phyloP scores from a whole-genome alignment of 2,329 filamentous ascomycete genomes.

The Calonectria pseudoreteaudii region DNA sequence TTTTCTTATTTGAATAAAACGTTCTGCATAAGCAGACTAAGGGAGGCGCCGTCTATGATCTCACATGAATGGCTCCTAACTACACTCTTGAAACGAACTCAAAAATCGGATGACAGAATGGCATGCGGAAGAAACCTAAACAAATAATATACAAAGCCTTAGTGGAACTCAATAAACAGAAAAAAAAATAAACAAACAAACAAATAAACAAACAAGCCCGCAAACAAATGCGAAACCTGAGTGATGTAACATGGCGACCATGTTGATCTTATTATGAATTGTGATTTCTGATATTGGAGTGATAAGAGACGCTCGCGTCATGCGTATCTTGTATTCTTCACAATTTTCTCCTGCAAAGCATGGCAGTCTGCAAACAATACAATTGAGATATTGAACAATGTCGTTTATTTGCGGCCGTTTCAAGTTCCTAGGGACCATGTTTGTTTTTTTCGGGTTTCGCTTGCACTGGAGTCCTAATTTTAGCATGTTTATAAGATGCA shows the following conservation, averaged over 20 bases:
- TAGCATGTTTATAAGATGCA: background rate
- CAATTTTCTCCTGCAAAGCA: background rate
- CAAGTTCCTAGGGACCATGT: background rate
- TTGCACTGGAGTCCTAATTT: background rate
- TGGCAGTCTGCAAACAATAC: background rate
- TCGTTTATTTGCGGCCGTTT: background rate
- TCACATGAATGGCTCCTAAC: background rate
- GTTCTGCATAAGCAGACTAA: background rate
- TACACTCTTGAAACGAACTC: background rate
- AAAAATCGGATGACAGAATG: background rate
- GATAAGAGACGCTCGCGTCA: background rate
- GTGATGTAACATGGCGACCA: background rate
- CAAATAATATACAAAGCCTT: background rate
- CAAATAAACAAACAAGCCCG: background rate
- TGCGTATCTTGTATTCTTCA: background rate
- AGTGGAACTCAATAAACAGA: background rate
- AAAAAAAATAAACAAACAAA: background rate
- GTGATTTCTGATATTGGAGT: background rate
- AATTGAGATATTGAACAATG: background rate
- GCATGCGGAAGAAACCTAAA: background rate
- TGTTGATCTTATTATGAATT: background rate
- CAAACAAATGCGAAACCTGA: background rate
- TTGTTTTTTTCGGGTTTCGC: slow-evolving; percentile 1
- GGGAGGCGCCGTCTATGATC: background rate
- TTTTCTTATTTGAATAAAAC: background rate